Conservation (phyloP, 306 rosid species). For the Gastrolobium bilobum region DNA sequence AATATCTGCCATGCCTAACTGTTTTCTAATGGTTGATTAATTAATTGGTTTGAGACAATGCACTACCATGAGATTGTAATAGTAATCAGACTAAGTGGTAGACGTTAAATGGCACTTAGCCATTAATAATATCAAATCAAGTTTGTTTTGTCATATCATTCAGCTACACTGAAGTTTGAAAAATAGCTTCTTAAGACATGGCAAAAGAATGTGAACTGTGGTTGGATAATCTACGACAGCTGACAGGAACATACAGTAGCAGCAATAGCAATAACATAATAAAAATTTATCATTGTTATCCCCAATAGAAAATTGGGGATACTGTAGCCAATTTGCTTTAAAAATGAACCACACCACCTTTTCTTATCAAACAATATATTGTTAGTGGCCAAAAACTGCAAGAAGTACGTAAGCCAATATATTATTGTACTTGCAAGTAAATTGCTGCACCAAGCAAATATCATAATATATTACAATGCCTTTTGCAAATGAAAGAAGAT, state of each 20-base stretch:
- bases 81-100: conserved; percentile 47
- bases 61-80: conserved; percentile 41
- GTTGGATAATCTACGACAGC: conserved; percentile 55
- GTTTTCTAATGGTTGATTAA: conserved; percentile 43
- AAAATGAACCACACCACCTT: conserved; percentile 45
- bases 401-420: conserved; percentile 61
- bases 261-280: conserved; percentile 31
- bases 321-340: conserved; percentile 35
- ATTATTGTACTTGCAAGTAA: conserved; percentile 55
- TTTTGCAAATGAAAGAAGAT: conserved; percentile 52
- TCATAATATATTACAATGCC: background rate
- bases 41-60: conserved; percentile 45
- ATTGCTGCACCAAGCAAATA: conserved; percentile 48
- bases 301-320: conserved; percentile 42
- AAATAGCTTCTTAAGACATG: conserved; percentile 33
- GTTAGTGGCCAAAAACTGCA: conserved; percentile 59
- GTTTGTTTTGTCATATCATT: background rate
- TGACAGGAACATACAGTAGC: conserved; percentile 32
- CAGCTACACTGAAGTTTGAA: background rate
- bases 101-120: conserved; percentile 51
- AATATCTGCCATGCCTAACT: conserved; percentile 42
- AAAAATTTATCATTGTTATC: background rate
- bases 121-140: conserved; percentile 37
- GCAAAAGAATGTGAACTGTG: conserved; percentile 12
- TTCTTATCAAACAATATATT: conserved; percentile 47